Evolutionary conservation across 163 green algal species (phyloP).

Genomic region (Scenedesmus sp.): DNA sequence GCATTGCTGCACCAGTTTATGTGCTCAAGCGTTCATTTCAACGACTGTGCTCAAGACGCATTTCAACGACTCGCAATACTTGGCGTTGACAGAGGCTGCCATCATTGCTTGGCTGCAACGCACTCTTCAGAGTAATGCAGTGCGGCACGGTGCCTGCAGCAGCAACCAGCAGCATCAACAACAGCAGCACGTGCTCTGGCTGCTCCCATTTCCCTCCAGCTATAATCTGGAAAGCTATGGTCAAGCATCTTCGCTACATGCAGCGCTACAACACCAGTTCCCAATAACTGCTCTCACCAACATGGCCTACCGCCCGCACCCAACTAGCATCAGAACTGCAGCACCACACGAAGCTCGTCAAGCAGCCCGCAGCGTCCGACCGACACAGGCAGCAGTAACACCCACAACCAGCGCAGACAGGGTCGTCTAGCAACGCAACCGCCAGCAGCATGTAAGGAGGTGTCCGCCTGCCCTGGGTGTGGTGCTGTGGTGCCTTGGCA

Average conservation of each 20-base stretch:
- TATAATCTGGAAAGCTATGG: not conserved
- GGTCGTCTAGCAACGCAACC: not conserved
- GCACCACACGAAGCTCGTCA: not conserved
- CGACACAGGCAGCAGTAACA: not conserved
- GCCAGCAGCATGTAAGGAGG: not conserved
- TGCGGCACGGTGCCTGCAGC: not conserved
- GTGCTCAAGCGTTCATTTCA: not conserved
- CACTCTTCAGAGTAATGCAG: not conserved
- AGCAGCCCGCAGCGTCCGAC: not conserved
- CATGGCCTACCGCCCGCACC: not conserved
- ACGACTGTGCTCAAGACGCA: too few species aligned
- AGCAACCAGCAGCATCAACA: slow-evolving; percentile 5
- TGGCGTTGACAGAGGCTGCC: not conserved
- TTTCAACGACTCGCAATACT: too few species aligned
- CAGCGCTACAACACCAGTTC: not conserved
- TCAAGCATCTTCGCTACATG: not conserved
- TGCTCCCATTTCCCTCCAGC: not conserved
- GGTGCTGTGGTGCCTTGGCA: too few species aligned
- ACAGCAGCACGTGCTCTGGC: not conserved
- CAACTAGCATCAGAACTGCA: not conserved
- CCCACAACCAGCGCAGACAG: too few species aligned
- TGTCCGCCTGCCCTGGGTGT: not conserved
- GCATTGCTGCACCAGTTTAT: too few species aligned
- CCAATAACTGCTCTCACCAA: not conserved
- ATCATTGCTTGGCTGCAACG: not conserved